Evolutionary conservation across 2,329 filamentous ascomycete species (phyloP).

Genomic region (Elsinoe australis): DNA sequence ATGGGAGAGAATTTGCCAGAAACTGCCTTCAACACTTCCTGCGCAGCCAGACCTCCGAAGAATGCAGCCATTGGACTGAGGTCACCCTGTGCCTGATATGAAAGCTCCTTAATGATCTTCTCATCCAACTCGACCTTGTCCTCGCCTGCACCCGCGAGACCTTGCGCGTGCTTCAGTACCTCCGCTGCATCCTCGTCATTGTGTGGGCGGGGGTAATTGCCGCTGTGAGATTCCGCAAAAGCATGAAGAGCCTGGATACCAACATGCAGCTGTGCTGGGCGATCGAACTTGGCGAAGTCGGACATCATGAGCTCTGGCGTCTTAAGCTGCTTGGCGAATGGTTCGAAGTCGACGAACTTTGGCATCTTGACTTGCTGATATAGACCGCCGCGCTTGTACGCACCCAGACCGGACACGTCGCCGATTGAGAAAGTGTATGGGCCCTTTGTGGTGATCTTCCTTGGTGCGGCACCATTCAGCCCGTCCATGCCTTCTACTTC

Average conservation of each 20-base stretch:
- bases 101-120: slow-evolving; percentile 85
- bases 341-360: slow-evolving; percentile 82
- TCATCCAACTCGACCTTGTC: slow-evolving; percentile 80
- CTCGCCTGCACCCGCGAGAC: slow-evolving; percentile 57
- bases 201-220: slow-evolving; percentile 71
- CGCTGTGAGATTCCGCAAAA: slow-evolving; percentile 65
- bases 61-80: slow-evolving; percentile 87
- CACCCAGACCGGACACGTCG: slow-evolving; percentile 76
- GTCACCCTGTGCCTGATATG: slow-evolving; percentile 88
- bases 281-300: slow-evolving; percentile 96
- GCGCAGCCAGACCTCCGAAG: slow-evolving; percentile 86
- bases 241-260: slow-evolving; percentile 88
- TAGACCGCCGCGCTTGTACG: slow-evolving; percentile 81
- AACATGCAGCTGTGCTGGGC: slow-evolving; percentile 82
- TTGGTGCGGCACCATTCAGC: slow-evolving; percentile 73
- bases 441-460: slow-evolving; percentile 85
- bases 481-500: slow-evolving; percentile 88
- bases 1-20: slow-evolving; percentile 98
- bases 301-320: slow-evolving; percentile 86
- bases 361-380: slow-evolving; percentile 99
- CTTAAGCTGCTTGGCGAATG: slow-evolving; percentile 67
- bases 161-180: slow-evolving; percentile 65
- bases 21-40: slow-evolving; percentile 92
- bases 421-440: slow-evolving; percentile 98
- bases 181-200: slow-evolving; percentile 76